Evolutionary conservation across 2,329 filamentous ascomycete genomes (phyloP).

Genomic region (Lojkania enalia): DNA sequence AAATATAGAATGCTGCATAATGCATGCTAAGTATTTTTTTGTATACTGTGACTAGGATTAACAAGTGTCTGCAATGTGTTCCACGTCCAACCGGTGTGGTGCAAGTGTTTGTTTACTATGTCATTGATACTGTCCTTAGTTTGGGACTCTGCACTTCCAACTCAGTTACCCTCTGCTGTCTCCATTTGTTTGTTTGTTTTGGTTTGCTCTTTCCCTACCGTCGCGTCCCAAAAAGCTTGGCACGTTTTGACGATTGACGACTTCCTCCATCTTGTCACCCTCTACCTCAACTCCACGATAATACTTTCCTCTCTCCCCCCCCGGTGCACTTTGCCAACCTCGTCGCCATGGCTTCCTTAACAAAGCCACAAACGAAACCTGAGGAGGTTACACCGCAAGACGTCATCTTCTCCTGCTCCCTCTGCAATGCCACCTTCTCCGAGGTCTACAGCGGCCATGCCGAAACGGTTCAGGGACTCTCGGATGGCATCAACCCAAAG

Average conservation of each 20-base stretch:
- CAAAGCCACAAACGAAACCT: slow-evolving; percentile 13
- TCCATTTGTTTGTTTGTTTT: no score
- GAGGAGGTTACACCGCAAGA: slow-evolving; percentile 45
- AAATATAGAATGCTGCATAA: slow-evolving; percentile 23
- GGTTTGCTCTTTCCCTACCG: no score
- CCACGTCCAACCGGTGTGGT: no score
- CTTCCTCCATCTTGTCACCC: neutral
- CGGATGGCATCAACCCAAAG: slow-evolving; percentile 40
- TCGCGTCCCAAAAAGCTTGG: no score
- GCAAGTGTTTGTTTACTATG: no score
- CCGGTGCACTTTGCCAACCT: slow-evolving; percentile 5
- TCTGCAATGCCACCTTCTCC: slow-evolving; percentile 52
- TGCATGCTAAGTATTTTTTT: neutral
- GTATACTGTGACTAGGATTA: no score
- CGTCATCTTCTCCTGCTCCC: slow-evolving; percentile 53
- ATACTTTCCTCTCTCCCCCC: slow-evolving; percentile 19
- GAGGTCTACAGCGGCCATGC: slow-evolving; percentile 49
- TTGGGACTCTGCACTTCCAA: no score
- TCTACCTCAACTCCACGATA: neutral
- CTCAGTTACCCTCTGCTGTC: no score
- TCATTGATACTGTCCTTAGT: no score
- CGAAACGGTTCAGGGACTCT: slow-evolving; percentile 43
- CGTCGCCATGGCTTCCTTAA: slow-evolving; percentile 17
- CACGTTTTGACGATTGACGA: neutral
- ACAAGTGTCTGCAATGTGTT: no score